A percentile compares a stretch with the other conserved stretches of the same genome.
Evolutionary conservation across 441 rosid species (phyloP).

Genomic region (Gossypium trilobum): DNA sequence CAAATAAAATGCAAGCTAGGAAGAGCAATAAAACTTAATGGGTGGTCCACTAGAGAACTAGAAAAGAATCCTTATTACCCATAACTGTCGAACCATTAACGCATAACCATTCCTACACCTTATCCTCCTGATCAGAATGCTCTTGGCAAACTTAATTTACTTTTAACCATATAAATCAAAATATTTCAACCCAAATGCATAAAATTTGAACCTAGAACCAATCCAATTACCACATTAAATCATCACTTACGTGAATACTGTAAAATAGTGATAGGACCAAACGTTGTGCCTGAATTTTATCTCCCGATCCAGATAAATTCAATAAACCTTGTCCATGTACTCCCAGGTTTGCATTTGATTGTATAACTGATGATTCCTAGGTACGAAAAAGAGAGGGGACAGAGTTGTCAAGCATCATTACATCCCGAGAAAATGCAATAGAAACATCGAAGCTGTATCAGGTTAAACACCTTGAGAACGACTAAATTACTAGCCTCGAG

Average conservation of each 20-base stretch:
- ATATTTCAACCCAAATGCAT: not conserved
- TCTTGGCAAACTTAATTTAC: not conserved
- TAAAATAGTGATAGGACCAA: constrained; percentile 84
- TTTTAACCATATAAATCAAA: not conserved
- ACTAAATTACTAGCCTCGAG: constrained; percentile 72
- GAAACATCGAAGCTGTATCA: not conserved
- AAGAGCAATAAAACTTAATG: not conserved
- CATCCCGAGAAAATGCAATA: constrained; percentile 14
- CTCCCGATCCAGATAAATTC: constrained; percentile 89
- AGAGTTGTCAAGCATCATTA: not conserved
- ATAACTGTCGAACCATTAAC: not conserved
- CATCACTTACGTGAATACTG: constrained; percentile 69
- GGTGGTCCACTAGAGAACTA: not conserved
- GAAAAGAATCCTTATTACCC: not conserved
- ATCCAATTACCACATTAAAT: not conserved
- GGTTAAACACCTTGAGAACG: constrained; percentile 35
- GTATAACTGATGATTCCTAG: not conserved
- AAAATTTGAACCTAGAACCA: constrained; percentile 8
- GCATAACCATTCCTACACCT: not conserved
- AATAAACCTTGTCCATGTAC: constrained; percentile 93
- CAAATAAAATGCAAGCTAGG: not conserved
- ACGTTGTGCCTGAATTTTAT: constrained; percentile 87
- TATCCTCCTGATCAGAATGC: not conserved
- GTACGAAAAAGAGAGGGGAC: constrained; percentile 20
- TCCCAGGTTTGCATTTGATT: constrained; percentile 39